Conservation (phyloP, 495 filamentous ascomycete genomes). For the Daldinia decipiens region DNA sequence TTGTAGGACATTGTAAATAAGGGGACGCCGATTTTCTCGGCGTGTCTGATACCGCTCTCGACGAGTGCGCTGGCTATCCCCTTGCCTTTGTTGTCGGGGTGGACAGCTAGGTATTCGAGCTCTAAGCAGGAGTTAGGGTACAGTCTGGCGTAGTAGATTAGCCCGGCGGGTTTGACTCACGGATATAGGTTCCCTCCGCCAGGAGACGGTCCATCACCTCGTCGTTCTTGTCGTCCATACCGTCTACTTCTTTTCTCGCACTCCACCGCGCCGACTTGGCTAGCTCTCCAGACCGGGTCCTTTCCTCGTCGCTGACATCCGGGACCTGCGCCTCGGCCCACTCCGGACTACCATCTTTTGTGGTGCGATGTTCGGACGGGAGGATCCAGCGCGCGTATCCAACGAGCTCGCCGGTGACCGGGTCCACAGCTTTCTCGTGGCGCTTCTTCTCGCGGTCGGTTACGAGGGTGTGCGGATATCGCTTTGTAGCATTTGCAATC, state of each 20-base stretch:
- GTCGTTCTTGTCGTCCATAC: neutral
- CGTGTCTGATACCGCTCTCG: neutral
- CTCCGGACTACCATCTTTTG: neutral
- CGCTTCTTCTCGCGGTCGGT: slow-evolving; percentile 35
- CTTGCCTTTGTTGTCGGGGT: neutral
- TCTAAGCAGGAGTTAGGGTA: neutral
- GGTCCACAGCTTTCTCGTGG: slow-evolving; percentile 50
- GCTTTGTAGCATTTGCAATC: neutral
- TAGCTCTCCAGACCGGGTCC: neutral
- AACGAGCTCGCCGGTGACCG: slow-evolving; percentile 37
- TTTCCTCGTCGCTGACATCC: neutral
- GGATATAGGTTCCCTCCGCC: neutral
- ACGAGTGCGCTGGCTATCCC: neutral
- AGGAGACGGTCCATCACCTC: neutral
- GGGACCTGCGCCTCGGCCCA: neutral
- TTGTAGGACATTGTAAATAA: neutral
- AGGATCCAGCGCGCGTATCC: slow-evolving; percentile 49
- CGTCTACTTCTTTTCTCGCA: neutral
- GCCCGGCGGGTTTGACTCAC: neutral
- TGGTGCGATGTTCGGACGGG: slow-evolving; percentile 4
- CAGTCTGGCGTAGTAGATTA: neutral
- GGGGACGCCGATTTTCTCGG: neutral
- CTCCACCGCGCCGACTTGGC: neutral
- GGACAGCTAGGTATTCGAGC: neutral
- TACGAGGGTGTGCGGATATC: neutral